These are phyloP conservation scores for Blechomonas ayalai DNA, from an alignment of 208 protist species.

Conservation along the genomic window DNA sequence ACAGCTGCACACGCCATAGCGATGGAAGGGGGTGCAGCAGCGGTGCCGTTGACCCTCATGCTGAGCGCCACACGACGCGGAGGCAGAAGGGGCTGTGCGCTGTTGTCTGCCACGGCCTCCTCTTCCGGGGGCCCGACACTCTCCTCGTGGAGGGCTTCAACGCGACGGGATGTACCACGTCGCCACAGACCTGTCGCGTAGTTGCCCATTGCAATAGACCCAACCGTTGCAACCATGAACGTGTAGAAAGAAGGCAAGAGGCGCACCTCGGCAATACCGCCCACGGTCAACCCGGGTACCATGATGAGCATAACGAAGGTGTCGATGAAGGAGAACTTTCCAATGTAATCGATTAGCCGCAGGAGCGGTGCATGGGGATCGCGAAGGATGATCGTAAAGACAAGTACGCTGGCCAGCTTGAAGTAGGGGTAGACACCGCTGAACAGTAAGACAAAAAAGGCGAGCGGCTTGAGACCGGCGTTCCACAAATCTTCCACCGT, in stretches of 20 bases:
- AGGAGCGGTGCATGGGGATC: constrained; percentile 26
- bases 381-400: constrained; percentile 24
- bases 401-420: constrained; percentile 22
- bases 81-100: too few relatives aligned
- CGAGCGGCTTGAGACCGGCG: constrained; percentile 48
- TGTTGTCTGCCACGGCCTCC: too few relatives aligned
- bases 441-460: constrained; percentile 69
- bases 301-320: constrained; percentile 57
- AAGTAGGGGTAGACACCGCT: constrained; percentile 80
- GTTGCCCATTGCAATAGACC: constrained; percentile 19
- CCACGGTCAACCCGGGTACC: constrained; percentile 45
- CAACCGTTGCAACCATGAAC: constrained; percentile 16
- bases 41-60: too few relatives aligned
- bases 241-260: constrained; percentile 18
- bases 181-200: constrained; percentile 16
- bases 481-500: constrained; percentile 69
- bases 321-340: constrained; percentile 90
- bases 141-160: too few relatives aligned
- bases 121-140: too few relatives aligned
- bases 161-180: constrained; percentile 9
- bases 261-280: constrained; percentile 13
- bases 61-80: too few relatives aligned
- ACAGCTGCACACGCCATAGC: background rate
- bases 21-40: too few relatives aligned
- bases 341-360: constrained; percentile 54